Evolutionary conservation across 2,329 filamentous ascomycete species (phyloP).

Genomic region (Annulohypoxylon truncatum): DNA sequence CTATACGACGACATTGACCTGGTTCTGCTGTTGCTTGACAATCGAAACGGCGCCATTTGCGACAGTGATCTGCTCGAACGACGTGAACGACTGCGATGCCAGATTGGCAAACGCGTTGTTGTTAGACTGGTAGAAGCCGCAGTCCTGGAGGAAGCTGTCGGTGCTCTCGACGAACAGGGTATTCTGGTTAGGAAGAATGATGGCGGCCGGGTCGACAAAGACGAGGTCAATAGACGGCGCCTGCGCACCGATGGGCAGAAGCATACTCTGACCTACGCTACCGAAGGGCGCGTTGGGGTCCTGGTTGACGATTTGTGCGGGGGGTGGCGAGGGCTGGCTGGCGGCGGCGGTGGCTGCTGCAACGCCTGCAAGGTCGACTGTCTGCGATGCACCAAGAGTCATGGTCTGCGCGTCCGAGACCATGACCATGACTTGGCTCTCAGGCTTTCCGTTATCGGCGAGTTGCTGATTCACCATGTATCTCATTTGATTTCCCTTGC

Average conservation of each 20-base stretch:
- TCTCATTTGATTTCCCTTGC: constrained; percentile 46
- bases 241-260: constrained; percentile 51
- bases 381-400: constrained; percentile 49
- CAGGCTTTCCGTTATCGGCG: constrained; percentile 52
- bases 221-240: constrained; percentile 45
- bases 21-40: constrained; percentile 32
- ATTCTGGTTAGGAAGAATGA: constrained; percentile 52
- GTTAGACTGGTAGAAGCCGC: constrained; percentile 47
- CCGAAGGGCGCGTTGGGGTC: constrained; percentile 52
- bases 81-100: constrained; percentile 44
- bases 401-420: constrained; percentile 53
- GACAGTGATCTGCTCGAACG: constrained; percentile 46
- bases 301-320: constrained; percentile 38
- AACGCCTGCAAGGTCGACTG: constrained; percentile 39
- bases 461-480: constrained; percentile 56
- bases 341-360: constrained; percentile 38
- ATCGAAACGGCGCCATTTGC: constrained; percentile 37
- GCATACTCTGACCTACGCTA: constrained; percentile 50
- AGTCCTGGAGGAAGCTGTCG: constrained; percentile 50
- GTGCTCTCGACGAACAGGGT: constrained; percentile 52
- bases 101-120: constrained; percentile 48
- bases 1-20: constrained; percentile 17
- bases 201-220: constrained; percentile 54
- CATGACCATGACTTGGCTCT: constrained; percentile 53
- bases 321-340: constrained; percentile 33